These are phyloP conservation scores for Ceratobasidium papillatum DNA, from an alignment of 1,284 basidiomycete genomes.

Conservation along the genomic window DNA sequence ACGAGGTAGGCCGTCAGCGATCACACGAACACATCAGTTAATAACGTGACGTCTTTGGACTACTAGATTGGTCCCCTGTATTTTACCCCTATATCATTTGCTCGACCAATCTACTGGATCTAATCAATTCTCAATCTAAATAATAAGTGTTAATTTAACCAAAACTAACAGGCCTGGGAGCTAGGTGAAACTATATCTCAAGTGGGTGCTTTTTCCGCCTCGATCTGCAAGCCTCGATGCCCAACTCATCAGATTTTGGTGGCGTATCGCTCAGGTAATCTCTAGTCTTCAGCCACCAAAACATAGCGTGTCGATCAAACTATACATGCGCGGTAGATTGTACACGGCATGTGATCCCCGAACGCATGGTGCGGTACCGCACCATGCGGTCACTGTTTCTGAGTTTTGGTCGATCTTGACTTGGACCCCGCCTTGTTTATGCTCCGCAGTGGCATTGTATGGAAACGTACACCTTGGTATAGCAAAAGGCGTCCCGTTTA, in stretches of 20 bases:
- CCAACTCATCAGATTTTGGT: background rate
- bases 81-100: no score
- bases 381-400: background rate
- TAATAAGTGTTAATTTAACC: background rate
- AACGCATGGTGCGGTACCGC: conserved; percentile 1
- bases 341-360: background rate
- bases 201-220: background rate
- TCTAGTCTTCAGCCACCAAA: conserved; percentile 8
- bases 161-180: background rate
- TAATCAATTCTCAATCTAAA: background rate
- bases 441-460: background rate
- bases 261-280: conserved; percentile 1
- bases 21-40: background rate
- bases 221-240: conserved; percentile 15
- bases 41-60: background rate
- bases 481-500: background rate
- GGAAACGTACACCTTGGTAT: background rate
- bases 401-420: background rate
- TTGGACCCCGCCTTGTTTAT: background rate
- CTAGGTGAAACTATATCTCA: background rate
- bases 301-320: background rate
- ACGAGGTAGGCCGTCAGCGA: background rate
- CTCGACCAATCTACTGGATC: conserved; percentile 9
- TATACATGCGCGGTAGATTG: background rate
- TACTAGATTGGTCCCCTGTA: background rate